Evolutionary conservation across 805 yeast species (phyloP).

Genomic region (Starmerella sp.): DNA sequence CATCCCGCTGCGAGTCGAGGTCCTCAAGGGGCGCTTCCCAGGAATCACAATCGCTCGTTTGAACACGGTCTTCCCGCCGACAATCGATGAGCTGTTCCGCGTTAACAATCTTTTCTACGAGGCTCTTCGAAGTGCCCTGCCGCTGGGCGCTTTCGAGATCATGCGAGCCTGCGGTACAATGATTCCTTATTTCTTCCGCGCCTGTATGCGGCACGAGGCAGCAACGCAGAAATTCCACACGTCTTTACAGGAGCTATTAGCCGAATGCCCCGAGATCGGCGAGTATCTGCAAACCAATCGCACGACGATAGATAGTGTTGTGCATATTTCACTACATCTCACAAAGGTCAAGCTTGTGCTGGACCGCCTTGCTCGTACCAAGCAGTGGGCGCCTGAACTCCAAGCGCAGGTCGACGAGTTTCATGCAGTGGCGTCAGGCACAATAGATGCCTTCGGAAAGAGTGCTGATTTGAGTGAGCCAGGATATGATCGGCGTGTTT

Average conservation of each 20-base stretch:
- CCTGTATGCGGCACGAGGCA: slow-evolving; percentile 88
- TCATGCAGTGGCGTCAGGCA: slow-evolving; percentile 43
- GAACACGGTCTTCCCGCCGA: slow-evolving; percentile 81
- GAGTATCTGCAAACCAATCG: slow-evolving; percentile 23
- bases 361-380: slow-evolving; percentile 44
- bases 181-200: slow-evolving; percentile 83
- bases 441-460: slow-evolving; percentile 63
- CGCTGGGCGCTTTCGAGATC: slow-evolving; percentile 64
- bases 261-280: slow-evolving; percentile 30
- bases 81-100: slow-evolving; percentile 86
- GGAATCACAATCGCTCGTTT: slow-evolving; percentile 51
- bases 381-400: slow-evolving; percentile 26
- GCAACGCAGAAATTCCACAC: slow-evolving; percentile 58
- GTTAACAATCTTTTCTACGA: slow-evolving; percentile 77
- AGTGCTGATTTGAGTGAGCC: slow-evolving; percentile 30
- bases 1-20: slow-evolving; percentile 64
- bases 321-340: slow-evolving; percentile 61
- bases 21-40: slow-evolving; percentile 42
- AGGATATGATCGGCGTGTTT: slow-evolving; percentile 37
- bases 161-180: slow-evolving; percentile 71
- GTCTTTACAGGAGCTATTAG: slow-evolving; percentile 34
- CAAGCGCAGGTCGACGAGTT: slow-evolving; percentile 31
- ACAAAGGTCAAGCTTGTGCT: slow-evolving; percentile 59
- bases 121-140: slow-evolving; percentile 53
- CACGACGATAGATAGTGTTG: slow-evolving; percentile 42